Base-by-base conservation (phyloP, 83 land plant genomes). In the Picea abies region DNA sequence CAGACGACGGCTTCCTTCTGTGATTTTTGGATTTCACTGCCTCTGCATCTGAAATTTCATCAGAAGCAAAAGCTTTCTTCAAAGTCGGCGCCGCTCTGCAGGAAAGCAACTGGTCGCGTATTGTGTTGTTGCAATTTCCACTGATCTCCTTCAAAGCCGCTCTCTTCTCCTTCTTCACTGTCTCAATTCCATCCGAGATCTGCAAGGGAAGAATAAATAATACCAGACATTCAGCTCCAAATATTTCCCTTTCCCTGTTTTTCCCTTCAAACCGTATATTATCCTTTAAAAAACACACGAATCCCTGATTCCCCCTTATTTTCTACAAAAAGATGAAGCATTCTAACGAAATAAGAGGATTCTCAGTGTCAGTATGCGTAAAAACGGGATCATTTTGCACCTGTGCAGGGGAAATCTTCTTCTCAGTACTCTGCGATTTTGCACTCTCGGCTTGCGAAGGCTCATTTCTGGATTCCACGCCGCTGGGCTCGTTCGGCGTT, bases 31-130 rank as follows among this genome's bases (percentile, higher is more conserved):
- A 22, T 77, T 25, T 77, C 16, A n/a, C 7, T 35, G 79, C 49
- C 22, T 7, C 32, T 35, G 79, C 35, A 19, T 56, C 61, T 22
- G 12, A 26, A 52, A 52, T 52, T 70, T 70, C 73, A 16, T 70
- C 44, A 16, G 2, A 37, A 37, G 44, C 35, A 17, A 16, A 32
- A 12, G 73, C 4, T 44, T 0, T n/a, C 23, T 73, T 73, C 39
- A 70, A 70, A 35, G 56, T 73, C 23, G 77, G 49, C 4, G 78
- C 64, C 4, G 52, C 87, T 58, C 81, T 65, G 81, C 73, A 85
- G 39, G 78, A 80, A 41, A 75, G 26, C 63, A 79, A 63, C 75
- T 81, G 86, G 61, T 84, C 86, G 7, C 84, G 84, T 41, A 79
- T 79, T 39, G 49, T 32, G 47, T 20, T 64, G n/a, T 67, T 83